A percentile compares a stretch with the other conserved stretches of the same genome.
These are phyloP conservation scores for Sporobolomyces roseus DNA, from an alignment of 768 basidiomycete genomes.

Conservation along the genomic window DNA sequence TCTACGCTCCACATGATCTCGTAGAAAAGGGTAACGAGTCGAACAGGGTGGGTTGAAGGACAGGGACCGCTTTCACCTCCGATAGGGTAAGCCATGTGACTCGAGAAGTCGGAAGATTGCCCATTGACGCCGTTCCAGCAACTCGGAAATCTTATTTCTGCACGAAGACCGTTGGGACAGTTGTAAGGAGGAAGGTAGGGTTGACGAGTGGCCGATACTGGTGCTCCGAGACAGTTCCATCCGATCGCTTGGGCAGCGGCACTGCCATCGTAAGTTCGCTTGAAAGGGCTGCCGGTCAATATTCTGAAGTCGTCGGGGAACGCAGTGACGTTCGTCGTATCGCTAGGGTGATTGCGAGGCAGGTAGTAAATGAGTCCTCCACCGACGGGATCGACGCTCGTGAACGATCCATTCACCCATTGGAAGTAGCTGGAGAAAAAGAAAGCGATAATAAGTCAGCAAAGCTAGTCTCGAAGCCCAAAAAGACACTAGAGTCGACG, in stretches of 20 bases:
- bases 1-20: slow-evolving; percentile 33
- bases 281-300: slow-evolving; percentile 55
- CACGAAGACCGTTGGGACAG: slow-evolving; percentile 44
- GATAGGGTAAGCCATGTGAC: slow-evolving; percentile 50
- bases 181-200: slow-evolving; percentile 36
- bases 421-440: slow-evolving; percentile 41
- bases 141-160: slow-evolving; percentile 35
- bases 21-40: slow-evolving; percentile 31
- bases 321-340: slow-evolving; percentile 20
- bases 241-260: slow-evolving; percentile 52
- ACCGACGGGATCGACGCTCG: slow-evolving; percentile 37
- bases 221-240: slow-evolving; percentile 33
- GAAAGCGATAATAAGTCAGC: background rate
- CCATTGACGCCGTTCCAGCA: slow-evolving; percentile 53
- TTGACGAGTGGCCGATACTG: slow-evolving; percentile 11
- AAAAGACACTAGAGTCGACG: too few species aligned
- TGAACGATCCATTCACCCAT: slow-evolving; percentile 46
- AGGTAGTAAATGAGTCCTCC: slow-evolving; percentile 47
- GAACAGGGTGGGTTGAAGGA: slow-evolving; percentile 37
- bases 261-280: slow-evolving; percentile 55
- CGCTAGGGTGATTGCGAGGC: background rate
- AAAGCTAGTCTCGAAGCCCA: too few species aligned
- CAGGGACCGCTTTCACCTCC: slow-evolving; percentile 39
- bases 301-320: slow-evolving; percentile 45
- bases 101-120: slow-evolving; percentile 51